Conservation (phyloP, 1,139 yeast species). For the Hyphopichia pseudoburtonii region DNA sequence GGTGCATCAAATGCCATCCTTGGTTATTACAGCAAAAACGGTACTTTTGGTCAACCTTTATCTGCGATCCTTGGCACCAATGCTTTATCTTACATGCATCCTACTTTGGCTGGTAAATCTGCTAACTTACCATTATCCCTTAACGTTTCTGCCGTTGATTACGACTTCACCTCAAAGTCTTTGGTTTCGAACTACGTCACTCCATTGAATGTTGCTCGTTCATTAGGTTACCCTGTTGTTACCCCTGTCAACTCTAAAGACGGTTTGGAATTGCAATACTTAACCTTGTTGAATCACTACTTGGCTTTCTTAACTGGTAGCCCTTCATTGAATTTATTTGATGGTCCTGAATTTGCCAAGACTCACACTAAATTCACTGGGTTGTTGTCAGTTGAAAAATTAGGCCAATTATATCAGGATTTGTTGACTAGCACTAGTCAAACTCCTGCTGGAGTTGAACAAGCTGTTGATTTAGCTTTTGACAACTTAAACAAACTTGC, state of each 20-base stretch:
- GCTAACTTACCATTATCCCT: conserved; percentile 62
- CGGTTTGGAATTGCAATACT: conserved; percentile 63
- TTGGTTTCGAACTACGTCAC: conserved; percentile 68
- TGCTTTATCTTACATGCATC: conserved; percentile 68
- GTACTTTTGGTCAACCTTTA: conserved; percentile 40
- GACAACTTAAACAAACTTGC: conserved; percentile 54
- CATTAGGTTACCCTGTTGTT: conserved; percentile 68
- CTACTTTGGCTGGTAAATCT: conserved; percentile 39
- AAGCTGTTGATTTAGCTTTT: conserved; percentile 44
- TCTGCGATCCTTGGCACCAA: conserved; percentile 66
- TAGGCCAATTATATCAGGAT: conserved; percentile 42
- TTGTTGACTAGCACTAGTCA: conserved; percentile 30
- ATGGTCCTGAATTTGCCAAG: conserved; percentile 70
- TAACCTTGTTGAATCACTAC: conserved; percentile 65
- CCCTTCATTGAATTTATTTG: conserved; percentile 72
- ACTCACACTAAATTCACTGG: conserved; percentile 51
- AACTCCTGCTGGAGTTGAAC: conserved; percentile 29
- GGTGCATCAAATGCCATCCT: conserved; percentile 83
- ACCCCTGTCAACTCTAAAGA: conserved; percentile 56
- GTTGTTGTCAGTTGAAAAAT: conserved; percentile 45
- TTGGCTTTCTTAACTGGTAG: conserved; percentile 52
- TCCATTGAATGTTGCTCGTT: conserved; percentile 63
- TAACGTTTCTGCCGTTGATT: conserved; percentile 74
- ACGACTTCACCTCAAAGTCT: conserved; percentile 49
- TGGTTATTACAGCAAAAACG: conserved; percentile 59